Evolutionary conservation across 306 rosid genomes (phyloP), one percentile per base, ranked within the genome.

Genomic region (Lithocarpus polystachyus): DNA sequence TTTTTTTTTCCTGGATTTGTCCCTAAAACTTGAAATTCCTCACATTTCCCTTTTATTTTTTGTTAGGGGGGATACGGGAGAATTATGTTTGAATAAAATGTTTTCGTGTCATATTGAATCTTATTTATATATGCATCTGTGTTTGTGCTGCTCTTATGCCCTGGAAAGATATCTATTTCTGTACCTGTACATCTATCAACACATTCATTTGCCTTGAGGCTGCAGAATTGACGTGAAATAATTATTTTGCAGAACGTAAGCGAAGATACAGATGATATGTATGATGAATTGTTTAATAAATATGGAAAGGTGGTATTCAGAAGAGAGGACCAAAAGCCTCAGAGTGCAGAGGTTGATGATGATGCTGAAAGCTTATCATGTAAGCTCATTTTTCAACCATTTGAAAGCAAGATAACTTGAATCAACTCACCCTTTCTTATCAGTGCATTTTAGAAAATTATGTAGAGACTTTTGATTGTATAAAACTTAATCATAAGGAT

Each of bases 351-450:
- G 85, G 74, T 92, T 61, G 98, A 95, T 62, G 97, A 94, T 76
- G 99, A 95, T 76, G 88, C 99, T 1, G 98, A 95, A 82, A 91
- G 97, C 90, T 87, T 95, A 68, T 91, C 98, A 71, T 95, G 99
- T 92, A 89, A 89, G 97, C 72, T 77, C 29, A 73, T 79, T 73
- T 76, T 75, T 5, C 24, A 43, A 43, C 74, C 56, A 71, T 79
- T 35, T 71, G 59, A 71, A 52, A 23, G 29, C 23, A 33, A 52
- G 48, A 48, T 67, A 40, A 40, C 45, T 40, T 40, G 45, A 40
- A 40, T 40, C 11, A 40, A 40, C 2, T 40, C 12, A 40, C 3
- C 45, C 22, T 40, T 40, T 40, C 45, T 40, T 8, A 40, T 40
- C 9, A 23, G 14, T 60, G 45, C 23, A 8, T 5, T 24, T 9